phyloP scores from a whole-genome alignment of 2,329 filamentous ascomycete genomes.

The Arthrobotrys musiformis region DNA sequence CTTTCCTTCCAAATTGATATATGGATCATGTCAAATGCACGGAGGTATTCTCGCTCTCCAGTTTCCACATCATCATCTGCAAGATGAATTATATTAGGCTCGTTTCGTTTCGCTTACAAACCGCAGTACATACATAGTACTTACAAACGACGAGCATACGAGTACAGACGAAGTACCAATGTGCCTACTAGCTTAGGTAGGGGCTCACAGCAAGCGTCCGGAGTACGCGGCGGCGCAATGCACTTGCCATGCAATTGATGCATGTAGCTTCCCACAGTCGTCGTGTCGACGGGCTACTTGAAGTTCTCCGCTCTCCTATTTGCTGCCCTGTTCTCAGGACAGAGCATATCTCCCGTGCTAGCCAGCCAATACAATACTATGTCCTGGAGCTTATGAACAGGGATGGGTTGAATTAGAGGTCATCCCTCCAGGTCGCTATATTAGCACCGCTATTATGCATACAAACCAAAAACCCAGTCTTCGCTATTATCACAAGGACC shows the following conservation, averaged over 20 bases:
- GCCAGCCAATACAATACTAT: slow-evolving; percentile 25
- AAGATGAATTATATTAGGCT: slow-evolving; percentile 45
- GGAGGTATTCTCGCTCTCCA: slow-evolving; percentile 26
- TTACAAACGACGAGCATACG: too few species aligned
- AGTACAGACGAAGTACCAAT: too few species aligned
- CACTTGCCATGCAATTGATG: slow-evolving; percentile 52
- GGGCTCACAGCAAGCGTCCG: slow-evolving; percentile 15
- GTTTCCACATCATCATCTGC: slow-evolving; percentile 47
- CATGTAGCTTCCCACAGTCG: slow-evolving; percentile 30
- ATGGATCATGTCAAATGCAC: slow-evolving; percentile 1
- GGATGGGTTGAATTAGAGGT: slow-evolving; percentile 29
- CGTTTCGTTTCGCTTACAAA: slow-evolving; percentile 54
- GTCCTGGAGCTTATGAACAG: slow-evolving; percentile 38
- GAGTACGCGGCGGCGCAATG: slow-evolving; percentile 35
- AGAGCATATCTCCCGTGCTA: slow-evolving; percentile 52
- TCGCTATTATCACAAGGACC: slow-evolving; percentile 40
- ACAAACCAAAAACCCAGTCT: slow-evolving; percentile 19
- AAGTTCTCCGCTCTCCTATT: slow-evolving; percentile 36
- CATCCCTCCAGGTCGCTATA: slow-evolving; percentile 45
- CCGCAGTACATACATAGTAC: slow-evolving; percentile 44
- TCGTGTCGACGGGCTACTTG: slow-evolving; percentile 6
- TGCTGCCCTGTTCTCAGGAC: slow-evolving; percentile 41
- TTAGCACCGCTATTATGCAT: slow-evolving; percentile 42
- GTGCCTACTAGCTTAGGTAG: slow-evolving; percentile 9
- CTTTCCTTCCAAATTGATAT: slow-evolving; percentile 39